Evolutionary conservation across 1,284 basidiomycete genomes (phyloP), one percentile per base, ranked within the genome.

Genomic region (Thecaphora thlaspeos): DNA sequence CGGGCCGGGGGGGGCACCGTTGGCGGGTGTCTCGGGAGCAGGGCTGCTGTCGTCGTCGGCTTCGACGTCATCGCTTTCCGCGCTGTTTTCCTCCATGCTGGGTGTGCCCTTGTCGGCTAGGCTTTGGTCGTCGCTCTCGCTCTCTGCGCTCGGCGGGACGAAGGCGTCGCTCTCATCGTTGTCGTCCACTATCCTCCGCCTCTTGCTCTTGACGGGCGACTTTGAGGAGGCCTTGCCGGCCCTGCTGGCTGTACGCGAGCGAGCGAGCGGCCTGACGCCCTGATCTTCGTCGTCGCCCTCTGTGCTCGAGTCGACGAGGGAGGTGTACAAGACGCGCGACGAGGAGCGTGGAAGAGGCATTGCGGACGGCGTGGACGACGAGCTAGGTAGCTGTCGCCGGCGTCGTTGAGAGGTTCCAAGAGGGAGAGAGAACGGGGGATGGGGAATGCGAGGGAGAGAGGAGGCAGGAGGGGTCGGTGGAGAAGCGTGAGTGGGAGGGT

Each of bases 21-120:
- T 51, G 17, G 49, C 61, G 7, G 61, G 61, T 4, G 61, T 63
- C 15, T 59, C 55, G 17, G 55, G 55, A 15, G 32, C 7, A 3
- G 15, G 4, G 32, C 7, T 8, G 32, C 32, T 34, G 11, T 34
- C 32, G 32, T 34, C 32, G 9, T 7, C 12, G 32, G 9, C 32
- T 8, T 34, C 32, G 9, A 4, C 32, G 32, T 14, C 32, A 8
- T 30, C 28, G 7, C 14, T 7, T 30, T 30, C 28, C 8, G 28
- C 7, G 11, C 12, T 17, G 32, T 34, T 14, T 3, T 7, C 32
- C 32, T 34, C 32, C 10, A 34, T 34, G 32, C 32, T 34, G 9
- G 32, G 32, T 3, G 32, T 34, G 11, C 17, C 32, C 3, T 34
- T 15, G 32, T 34, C 15, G 32, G 9, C 32, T 8, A 34, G 10